phyloP scores from a whole-genome alignment of 1,139 yeast genomes.

The Saccharomyces hybrid region DNA sequence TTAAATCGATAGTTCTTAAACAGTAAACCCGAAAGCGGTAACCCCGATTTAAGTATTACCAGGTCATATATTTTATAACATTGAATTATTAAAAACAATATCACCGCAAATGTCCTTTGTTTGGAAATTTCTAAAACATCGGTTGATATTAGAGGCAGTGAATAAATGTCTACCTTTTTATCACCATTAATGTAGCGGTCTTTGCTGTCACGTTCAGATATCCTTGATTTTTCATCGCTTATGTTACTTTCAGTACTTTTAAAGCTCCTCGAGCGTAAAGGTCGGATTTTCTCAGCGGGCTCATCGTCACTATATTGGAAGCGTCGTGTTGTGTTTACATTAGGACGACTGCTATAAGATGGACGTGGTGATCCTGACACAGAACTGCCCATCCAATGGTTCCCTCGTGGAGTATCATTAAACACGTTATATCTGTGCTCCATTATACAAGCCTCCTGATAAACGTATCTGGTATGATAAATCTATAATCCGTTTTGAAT shows the following conservation, averaged over 20 bases:
- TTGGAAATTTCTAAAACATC: constrained; percentile 67
- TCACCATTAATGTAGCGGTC: neutral
- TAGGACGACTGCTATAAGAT: neutral
- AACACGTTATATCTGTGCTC: constrained; percentile 19
- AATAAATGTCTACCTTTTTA: neutral
- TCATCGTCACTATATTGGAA: constrained; percentile 5
- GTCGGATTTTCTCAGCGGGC: neutral
- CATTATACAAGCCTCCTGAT: constrained; percentile 8
- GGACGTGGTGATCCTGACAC: constrained; percentile 1
- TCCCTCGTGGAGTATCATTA: constrained; percentile 25
- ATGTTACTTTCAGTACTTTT: neutral
- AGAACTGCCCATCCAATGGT: constrained; percentile 25
- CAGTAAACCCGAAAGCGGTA: constrained; percentile 27
- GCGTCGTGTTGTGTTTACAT: constrained; percentile 7
- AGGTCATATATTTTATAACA: constrained; percentile 77
- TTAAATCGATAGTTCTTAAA: constrained; percentile 46
- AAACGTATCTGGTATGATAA: neutral
- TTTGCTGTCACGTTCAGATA: neutral
- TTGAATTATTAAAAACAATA: constrained; percentile 67
- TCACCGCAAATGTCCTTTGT: constrained; percentile 60
- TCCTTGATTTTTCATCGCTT: neutral
- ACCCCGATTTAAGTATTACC: constrained; percentile 33
- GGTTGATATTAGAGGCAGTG: constrained; percentile 44
- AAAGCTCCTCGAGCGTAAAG: neutral
- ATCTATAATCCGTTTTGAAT: neutral